A percentile compares a stretch with the other conserved stretches of the same genome.
phyloP scores from a whole-genome alignment of 1,284 basidiomycete species.

The Pascua sp. region DNA sequence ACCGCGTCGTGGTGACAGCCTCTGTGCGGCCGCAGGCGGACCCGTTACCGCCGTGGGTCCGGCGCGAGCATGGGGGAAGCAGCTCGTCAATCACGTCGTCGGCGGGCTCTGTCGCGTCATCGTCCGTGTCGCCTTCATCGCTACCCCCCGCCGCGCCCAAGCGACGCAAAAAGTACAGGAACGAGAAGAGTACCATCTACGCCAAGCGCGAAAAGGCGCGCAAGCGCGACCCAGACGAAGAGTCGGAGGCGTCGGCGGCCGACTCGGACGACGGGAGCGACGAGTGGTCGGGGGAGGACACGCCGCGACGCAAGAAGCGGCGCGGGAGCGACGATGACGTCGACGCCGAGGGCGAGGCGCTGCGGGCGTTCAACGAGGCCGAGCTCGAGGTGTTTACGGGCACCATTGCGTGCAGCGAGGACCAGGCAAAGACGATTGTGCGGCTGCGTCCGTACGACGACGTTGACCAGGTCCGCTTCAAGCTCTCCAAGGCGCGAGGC shows the following conservation, averaged over 20 bases:
- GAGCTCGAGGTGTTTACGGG: slow-evolving; percentile 74
- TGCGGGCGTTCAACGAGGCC: slow-evolving; percentile 83
- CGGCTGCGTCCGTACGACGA: slow-evolving; percentile 74
- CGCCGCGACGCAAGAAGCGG: slow-evolving; percentile 19
- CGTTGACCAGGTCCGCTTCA: slow-evolving; percentile 69
- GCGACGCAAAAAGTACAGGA: slow-evolving; percentile 28
- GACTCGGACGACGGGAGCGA: slow-evolving; percentile 32
- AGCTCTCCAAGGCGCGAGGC: slow-evolving; percentile 84
- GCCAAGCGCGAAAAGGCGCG: slow-evolving; percentile 35
- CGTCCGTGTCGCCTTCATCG: neutral
- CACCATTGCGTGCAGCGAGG: slow-evolving; percentile 77
- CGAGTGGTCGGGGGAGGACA: slow-evolving; percentile 39
- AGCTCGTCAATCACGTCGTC: too few species aligned
- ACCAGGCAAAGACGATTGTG: slow-evolving; percentile 78
- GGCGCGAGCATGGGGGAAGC: too few species aligned
- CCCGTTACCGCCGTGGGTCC: too few species aligned
- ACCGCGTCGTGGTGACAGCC: neutral
- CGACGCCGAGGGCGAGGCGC: slow-evolving; percentile 55
- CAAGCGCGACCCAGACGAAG: slow-evolving; percentile 57
- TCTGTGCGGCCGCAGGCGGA: too few species aligned
- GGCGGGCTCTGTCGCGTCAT: too few species aligned
- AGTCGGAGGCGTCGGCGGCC: slow-evolving; percentile 33
- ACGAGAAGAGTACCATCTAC: slow-evolving; percentile 49
- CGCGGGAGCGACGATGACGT: slow-evolving; percentile 30
- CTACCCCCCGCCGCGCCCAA: neutral